A percentile compares a stretch with the other conserved stretches of the same genome.
These are phyloP conservation scores for Fonsecaea nubica DNA, from an alignment of 2,329 filamentous ascomycete genomes.

Conservation along the genomic window DNA sequence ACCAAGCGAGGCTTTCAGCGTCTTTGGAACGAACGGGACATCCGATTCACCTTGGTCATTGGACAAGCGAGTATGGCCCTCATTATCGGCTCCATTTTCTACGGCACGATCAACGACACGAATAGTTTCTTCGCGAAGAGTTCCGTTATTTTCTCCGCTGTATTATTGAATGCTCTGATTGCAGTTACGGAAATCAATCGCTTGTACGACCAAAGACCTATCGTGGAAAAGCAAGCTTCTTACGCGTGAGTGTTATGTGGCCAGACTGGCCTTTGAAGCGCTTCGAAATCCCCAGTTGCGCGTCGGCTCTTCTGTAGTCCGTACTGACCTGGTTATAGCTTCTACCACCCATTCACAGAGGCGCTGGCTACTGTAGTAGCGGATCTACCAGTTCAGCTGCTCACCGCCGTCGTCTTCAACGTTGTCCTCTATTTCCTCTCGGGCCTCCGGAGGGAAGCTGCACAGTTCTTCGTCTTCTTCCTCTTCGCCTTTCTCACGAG, in stretches of 20 bases:
- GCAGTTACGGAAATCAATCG: slow-evolving; percentile 10
- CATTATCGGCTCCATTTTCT: slow-evolving; percentile 71
- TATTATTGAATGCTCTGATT: slow-evolving; percentile 60
- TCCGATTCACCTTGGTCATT: slow-evolving; percentile 45
- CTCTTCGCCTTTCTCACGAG: slow-evolving; percentile 68
- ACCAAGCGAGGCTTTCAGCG: slow-evolving; percentile 68
- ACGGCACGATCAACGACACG: slow-evolving; percentile 64
- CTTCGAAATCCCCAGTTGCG: slow-evolving; percentile 57
- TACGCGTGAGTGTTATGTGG: slow-evolving; percentile 64
- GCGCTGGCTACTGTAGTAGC: slow-evolving; percentile 82
- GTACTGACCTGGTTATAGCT: neutral
- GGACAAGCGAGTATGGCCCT: slow-evolving; percentile 56
- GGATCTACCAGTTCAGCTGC: slow-evolving; percentile 81
- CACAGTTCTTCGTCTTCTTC: slow-evolving; percentile 84
- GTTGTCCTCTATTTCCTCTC: slow-evolving; percentile 85
- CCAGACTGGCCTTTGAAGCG: neutral
- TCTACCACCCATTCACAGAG: slow-evolving; percentile 91
- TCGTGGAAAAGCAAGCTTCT: slow-evolving; percentile 86
- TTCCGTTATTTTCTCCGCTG: slow-evolving; percentile 67
- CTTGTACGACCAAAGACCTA: slow-evolving; percentile 80
- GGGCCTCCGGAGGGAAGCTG: slow-evolving; percentile 74
- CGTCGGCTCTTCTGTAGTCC: slow-evolving; percentile 29
- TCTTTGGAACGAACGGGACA: slow-evolving; percentile 70
- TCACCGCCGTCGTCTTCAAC: slow-evolving; percentile 77
- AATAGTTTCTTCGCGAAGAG: slow-evolving; percentile 68